Percentiles rank a stretch among this genome's conserved stretches.
Evolutionary conservation across 2,329 filamentous ascomycete species (phyloP).

Genomic region (Botryotinia globosa): DNA sequence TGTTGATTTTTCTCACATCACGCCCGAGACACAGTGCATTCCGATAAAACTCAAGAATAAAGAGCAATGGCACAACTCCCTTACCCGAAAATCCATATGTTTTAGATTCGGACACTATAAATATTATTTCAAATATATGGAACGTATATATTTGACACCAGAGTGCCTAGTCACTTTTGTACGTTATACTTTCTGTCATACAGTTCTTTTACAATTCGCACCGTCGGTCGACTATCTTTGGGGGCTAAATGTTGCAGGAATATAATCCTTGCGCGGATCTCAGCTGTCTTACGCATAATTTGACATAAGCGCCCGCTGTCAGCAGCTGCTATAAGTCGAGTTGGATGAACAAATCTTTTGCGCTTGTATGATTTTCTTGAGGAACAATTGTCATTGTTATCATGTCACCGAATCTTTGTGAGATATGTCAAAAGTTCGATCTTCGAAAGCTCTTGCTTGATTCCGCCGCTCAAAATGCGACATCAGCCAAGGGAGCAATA

Average conservation of each 20-base stretch:
- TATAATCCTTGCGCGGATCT: not conserved
- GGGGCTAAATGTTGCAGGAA: not conserved
- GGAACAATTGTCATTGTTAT: not conserved
- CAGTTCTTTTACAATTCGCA: not conserved
- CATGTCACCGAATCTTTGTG: conserved; percentile 8
- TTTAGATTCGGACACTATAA: not conserved
- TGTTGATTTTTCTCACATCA: not conserved
- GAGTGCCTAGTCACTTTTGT: not conserved
- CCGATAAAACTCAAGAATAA: not conserved
- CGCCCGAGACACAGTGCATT: not conserved
- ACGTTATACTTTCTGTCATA: not conserved
- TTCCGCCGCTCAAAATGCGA: conserved; percentile 13
- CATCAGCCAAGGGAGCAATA: not conserved
- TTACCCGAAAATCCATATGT: not conserved
- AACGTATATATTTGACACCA: not conserved
- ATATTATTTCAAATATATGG: not conserved
- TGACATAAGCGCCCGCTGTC: conserved; percentile 3
- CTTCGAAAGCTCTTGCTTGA: conserved; percentile 14
- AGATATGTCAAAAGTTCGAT: conserved; percentile 11
- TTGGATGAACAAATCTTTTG: not conserved
- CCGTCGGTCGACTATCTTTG: not conserved
- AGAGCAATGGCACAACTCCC: not conserved
- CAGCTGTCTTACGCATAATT: not conserved
- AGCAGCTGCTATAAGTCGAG: not conserved
- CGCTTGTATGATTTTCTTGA: not conserved